Percentiles rank a stretch among this genome's conserved stretches.
These are phyloP conservation scores for Scutellaria galericulata DNA, from an alignment of 257 asterid species.

Conservation along the genomic window DNA sequence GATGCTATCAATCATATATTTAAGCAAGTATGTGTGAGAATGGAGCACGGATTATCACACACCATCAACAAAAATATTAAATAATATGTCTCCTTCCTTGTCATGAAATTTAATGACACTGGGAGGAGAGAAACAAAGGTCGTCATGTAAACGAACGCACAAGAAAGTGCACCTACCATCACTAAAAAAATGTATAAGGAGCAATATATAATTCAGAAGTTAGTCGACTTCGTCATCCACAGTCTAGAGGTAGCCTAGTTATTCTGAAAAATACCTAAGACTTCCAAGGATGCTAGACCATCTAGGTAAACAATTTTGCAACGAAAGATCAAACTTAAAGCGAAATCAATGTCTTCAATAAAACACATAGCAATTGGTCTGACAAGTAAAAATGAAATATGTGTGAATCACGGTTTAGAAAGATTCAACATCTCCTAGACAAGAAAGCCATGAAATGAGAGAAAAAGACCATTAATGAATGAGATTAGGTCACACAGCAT, in stretches of 20 bases:
- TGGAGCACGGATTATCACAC: not conserved
- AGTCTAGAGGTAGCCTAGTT: not conserved
- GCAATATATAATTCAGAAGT: not conserved
- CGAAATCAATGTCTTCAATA: not conserved
- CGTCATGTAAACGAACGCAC: not conserved
- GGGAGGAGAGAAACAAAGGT: slow-evolving; percentile 11
- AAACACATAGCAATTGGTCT: not conserved
- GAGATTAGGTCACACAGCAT: not conserved
- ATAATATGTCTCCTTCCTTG: not conserved
- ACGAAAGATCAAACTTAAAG: not conserved
- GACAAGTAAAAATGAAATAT: not conserved
- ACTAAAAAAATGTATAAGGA: not conserved
- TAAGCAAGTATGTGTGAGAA: slow-evolving; percentile 15
- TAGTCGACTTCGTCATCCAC: not conserved
- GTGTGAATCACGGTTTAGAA: slow-evolving; percentile 14
- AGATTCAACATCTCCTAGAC: not conserved
- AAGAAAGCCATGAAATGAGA: not conserved
- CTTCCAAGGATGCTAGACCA: slow-evolving; percentile 10
- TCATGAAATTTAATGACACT: slow-evolving; percentile 11
- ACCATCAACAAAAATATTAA: not conserved
- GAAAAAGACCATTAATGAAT: not conserved
- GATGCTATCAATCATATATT: slow-evolving; percentile 22
- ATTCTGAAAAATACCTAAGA: not conserved
- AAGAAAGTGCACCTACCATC: not conserved
- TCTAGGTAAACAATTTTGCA: slow-evolving; percentile 9